Evolutionary conservation across 441 rosid species (phyloP), one percentile per base, ranked within the genome.

Genomic region (Erysimum cheiri): DNA sequence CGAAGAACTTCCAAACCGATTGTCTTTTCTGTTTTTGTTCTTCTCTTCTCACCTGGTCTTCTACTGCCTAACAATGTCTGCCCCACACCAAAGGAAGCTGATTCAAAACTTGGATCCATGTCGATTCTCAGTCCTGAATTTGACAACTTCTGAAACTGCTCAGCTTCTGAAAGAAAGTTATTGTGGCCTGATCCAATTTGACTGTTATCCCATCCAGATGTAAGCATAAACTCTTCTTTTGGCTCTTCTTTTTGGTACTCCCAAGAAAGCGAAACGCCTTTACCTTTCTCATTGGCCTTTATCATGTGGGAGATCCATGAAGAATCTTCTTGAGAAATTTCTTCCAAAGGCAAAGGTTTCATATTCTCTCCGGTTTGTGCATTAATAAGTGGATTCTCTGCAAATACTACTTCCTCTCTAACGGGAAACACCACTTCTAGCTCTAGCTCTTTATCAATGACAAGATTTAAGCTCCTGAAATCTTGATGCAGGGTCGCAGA

Each of bases 1-100:
- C 86, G 80, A 54, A 92, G 98, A 70, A 85, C 87, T 63, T 90
- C 80, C 76, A 92, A 78, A 67, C 87, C 87, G 68, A 92, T 87
- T 6, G 85, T 84, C 76, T 87, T 92, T 77, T 90, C 98, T 43
- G 79, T 70, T 80, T 88, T 92, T 60, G 88, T 75, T 70, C 85
- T 82, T 77, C 83, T 80, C 80, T 78, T 90, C 56, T 83, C 90
- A 32, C 83, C 87, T 11, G 73, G 52, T 71, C 71, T 83, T 76
- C 78, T 75, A 67, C 67, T 78, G 9, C 78, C 80, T 32, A 77
- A 44, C 31, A 68, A 69, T 35, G 67, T 6, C 26, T 70, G 72
- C 4, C 69, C 80, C 37, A 4, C 10, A 35, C 76, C 72, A 10
- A 66, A 53, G 0, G 80, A 58, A 60, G 33, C 46, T 53, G 76